Evolutionary conservation across 148 eudicot genomes (phyloP).

Genomic region (Cornus florida): DNA sequence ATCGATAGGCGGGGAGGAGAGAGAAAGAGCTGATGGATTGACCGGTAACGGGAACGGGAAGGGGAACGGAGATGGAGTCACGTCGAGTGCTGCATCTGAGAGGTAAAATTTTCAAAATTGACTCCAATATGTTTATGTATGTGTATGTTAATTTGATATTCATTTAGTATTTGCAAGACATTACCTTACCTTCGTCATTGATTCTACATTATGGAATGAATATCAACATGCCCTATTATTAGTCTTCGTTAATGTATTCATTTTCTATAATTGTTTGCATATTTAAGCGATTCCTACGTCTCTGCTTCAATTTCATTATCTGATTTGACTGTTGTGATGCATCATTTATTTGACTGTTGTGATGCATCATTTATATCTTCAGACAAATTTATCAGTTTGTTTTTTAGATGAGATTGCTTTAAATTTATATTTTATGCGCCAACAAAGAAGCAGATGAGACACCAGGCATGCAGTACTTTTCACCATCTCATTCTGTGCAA

Average conservation of each 20-base stretch:
- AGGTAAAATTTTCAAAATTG: not conserved
- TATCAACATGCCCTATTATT: not conserved
- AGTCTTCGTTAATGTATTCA: not conserved
- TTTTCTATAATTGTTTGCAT: not conserved
- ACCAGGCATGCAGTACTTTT: no score
- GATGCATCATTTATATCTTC: no score
- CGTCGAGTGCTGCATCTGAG: not conserved
- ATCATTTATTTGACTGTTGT: no score
- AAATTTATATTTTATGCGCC: no score
- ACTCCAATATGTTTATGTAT: not conserved
- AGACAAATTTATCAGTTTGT: no score
- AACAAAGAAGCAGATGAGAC: no score
- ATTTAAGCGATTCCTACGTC: not conserved
- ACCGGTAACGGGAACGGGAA: slow-evolving; percentile 5
- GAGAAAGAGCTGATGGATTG: slow-evolving; percentile 15
- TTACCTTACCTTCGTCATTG: not conserved
- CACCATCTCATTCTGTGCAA: no score
- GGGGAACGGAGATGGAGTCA: slow-evolving; percentile 7
- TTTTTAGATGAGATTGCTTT: no score
- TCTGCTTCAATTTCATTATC: not conserved
- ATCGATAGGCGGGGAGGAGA: slow-evolving; percentile 17
- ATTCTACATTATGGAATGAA: not conserved
- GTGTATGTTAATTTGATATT: not conserved
- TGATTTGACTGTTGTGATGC: no score
- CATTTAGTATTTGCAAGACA: not conserved